Base-by-base conservation (phyloP, 2,329 filamentous ascomycete genomes). In the Bipolaris sorokiniana region DNA sequence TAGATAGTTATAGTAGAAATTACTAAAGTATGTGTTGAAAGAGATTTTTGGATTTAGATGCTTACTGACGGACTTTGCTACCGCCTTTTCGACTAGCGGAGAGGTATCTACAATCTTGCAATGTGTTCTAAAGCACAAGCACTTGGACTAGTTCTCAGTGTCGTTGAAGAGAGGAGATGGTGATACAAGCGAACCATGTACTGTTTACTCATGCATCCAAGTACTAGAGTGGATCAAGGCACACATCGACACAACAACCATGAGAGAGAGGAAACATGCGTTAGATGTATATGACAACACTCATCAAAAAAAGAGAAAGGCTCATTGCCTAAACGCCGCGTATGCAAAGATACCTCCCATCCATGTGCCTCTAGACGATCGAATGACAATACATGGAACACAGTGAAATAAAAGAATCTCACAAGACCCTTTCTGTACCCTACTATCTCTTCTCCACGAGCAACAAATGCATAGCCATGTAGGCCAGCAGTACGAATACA, bases 381-480 rank as follows among this genome's bases (percentile, higher is more conserved):
- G 10, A 9, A 23, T 48, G 34, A 38, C 34, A 18, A 38, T n/a
- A 31, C 38, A 48, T 38, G 34, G n/a, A 26, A 38, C 13, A 38
- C 10, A 38, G 2, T 11, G 38, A 31, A 33, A 16, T 31, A 31
- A 38, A 38, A 5, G 5, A 28, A 28, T 9, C 20, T 7, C 7
- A 9, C 28, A 28, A 38, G 18, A 26, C 15, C 34, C 34, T 5
- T 15, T 2, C 13, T 28, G 3, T 13, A 38, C 15, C 3, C 20
- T 6, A 31, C 54, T 83, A 94, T 71, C 91, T 84, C 83, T 88
- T 94, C 84, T 99, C 95, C 20, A 99, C 87, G 46, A 99, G 86
- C 69, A 99, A 78, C 59, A 98, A 79, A 80, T 99, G 95, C 92
- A 99, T 96, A 15, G 94, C 93, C 28, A 80, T 81, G 75, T 98